Conservation (phyloP, 106 monocot genomes). For the Acanthochlamys bracteata region DNA sequence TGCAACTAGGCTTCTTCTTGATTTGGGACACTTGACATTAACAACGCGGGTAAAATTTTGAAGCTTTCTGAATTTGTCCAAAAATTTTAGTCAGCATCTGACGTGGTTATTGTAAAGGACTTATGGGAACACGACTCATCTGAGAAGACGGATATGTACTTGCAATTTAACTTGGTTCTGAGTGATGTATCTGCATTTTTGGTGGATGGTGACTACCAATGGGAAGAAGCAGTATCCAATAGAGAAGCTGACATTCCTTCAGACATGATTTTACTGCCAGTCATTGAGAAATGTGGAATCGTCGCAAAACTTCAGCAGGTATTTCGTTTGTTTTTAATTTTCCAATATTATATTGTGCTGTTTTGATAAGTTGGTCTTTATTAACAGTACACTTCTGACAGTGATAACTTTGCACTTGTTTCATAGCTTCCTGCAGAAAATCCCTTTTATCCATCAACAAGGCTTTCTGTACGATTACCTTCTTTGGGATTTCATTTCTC, state of each 20-base stretch:
- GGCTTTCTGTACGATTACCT: conserved; percentile 73
- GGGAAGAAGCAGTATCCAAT: conserved; percentile 34
- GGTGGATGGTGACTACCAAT: conserved; percentile 89
- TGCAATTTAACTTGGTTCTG: conserved; percentile 81
- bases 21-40: conserved; percentile 78
- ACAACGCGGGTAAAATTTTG: conserved; percentile 54
- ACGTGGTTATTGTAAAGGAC: conserved; percentile 41
- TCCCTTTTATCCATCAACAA: conserved; percentile 67
- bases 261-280: conserved; percentile 41
- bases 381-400: too few species aligned
- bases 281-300: conserved; percentile 88
- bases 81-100: not conserved
- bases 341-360: not conserved
- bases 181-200: conserved; percentile 98
- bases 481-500: conserved; percentile 92
- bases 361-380: too few species aligned
- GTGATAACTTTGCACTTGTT: too few species aligned
- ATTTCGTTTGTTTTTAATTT: conserved; percentile 2
- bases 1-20: conserved; percentile 78
- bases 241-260: conserved; percentile 1
- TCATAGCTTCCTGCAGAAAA: conserved; percentile 63
- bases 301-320: conserved; percentile 88
- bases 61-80: not conserved
- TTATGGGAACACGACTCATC: conserved; percentile 37
- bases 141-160: conserved; percentile 58